Conservation (phyloP, 106 monocot genomes). For the Platanthera zijinensis region DNA sequence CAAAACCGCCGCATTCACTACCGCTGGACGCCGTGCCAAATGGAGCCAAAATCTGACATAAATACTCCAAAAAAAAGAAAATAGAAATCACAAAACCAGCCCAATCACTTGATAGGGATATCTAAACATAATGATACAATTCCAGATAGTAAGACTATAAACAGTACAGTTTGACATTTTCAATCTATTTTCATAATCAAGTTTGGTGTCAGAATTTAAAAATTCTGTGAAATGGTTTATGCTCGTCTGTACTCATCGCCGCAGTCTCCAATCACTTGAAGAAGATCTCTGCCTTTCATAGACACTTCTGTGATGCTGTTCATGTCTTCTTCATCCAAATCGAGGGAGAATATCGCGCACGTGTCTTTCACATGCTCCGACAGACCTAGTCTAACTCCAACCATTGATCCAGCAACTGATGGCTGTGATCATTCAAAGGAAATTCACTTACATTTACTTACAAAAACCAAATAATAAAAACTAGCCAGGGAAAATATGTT, state of each 20-base stretch:
- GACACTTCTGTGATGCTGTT: constrained; percentile 51
- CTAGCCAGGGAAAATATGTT: too few species aligned
- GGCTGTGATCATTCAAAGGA: constrained; percentile 33
- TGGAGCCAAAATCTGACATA: too few species aligned
- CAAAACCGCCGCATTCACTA: too few species aligned
- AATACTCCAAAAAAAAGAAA: too few species aligned
- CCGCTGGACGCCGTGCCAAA: too few species aligned
- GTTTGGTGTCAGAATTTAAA: not conserved
- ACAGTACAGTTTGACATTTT: too few species aligned
- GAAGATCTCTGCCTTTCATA: constrained; percentile 68
- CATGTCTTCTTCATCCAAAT: constrained; percentile 74
- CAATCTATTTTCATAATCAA: too few species aligned
- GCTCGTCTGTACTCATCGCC: constrained; percentile 83
- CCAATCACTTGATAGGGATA: too few species aligned
- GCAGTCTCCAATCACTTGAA: constrained; percentile 79
- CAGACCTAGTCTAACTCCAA: constrained; percentile 90
- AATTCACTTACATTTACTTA: not conserved
- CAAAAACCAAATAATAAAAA: too few species aligned
- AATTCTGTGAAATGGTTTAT: constrained; percentile 4
- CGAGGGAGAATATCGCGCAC: constrained; percentile 55
- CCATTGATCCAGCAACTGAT: constrained; percentile 88
- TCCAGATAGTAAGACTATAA: too few species aligned
- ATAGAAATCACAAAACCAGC: too few species aligned
- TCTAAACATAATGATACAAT: too few species aligned
- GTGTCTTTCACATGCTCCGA: constrained; percentile 81